Conservation (phyloP, 2,329 filamentous ascomycete genomes). For the Sarocladiaceae sp. region DNA sequence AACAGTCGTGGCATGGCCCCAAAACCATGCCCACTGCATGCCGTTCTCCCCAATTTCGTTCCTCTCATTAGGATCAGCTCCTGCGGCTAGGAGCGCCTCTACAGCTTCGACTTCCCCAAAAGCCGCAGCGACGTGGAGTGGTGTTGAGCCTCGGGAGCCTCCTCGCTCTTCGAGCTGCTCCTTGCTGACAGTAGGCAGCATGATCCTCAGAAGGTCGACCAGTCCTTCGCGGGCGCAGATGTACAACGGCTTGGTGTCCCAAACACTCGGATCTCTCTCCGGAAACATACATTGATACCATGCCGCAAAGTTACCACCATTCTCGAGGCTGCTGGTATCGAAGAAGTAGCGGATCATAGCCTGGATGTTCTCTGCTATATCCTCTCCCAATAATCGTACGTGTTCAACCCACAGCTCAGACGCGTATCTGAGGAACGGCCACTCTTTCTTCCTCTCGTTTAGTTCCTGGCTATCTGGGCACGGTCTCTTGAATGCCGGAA, state of each 20-base stretch:
- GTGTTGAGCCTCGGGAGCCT: conserved; percentile 10
- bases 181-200: not conserved
- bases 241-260: conserved; percentile 9
- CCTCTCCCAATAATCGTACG: not conserved
- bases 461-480: not conserved
- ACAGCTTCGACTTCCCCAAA: conserved; percentile 11
- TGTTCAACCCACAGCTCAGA: conserved; percentile 8
- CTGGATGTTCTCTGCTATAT: not conserved
- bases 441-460: conserved; percentile 2
- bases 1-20: conserved; percentile 5
- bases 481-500: conserved; percentile 1
- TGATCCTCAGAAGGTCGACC: not conserved
- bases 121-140: conserved; percentile 10
- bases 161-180: conserved; percentile 9
- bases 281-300: conserved; percentile 12
- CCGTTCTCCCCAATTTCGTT: conserved; percentile 6
- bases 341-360: conserved; percentile 3
- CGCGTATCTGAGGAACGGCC: conserved; percentile 10
- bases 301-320: conserved; percentile 9
- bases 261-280: not conserved
- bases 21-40: conserved; percentile 11
- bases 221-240: conserved; percentile 12
- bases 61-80: conserved; percentile 9
- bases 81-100: conserved; percentile 6
- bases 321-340: not conserved